Conservation (phyloP, 768 basidiomycete genomes). For the Gloeopeniophorella convolvens region DNA sequence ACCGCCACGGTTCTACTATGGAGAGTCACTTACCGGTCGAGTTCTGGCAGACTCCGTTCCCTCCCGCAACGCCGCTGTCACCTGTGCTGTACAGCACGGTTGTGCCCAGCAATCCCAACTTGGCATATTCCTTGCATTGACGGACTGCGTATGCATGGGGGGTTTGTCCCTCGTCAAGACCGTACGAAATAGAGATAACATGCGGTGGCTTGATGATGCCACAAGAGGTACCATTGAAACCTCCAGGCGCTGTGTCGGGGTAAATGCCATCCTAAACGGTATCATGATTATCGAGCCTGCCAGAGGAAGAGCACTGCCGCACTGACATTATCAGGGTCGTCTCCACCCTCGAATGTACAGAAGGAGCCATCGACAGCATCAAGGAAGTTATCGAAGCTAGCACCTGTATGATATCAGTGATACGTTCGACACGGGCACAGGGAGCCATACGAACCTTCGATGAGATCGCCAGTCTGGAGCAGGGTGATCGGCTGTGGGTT, state of each 20-base stretch:
- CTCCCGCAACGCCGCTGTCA: conserved; percentile 39
- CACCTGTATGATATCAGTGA: no score
- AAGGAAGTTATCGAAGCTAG: no score
- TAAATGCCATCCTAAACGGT: conserved; percentile 31
- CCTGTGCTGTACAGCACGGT: conserved; percentile 41
- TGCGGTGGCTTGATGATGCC: conserved; percentile 31
- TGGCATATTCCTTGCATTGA: conserved; percentile 42
- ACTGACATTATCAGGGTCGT: conserved; percentile 2
- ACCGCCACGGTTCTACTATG: no score
- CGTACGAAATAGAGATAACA: conserved; percentile 39
- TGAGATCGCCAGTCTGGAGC: conserved; percentile 35
- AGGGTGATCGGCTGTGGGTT: conserved; percentile 31
- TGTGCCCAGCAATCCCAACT: conserved; percentile 36
- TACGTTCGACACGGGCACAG: not conserved
- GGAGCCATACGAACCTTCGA: not conserved
- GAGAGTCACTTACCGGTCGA: conserved; percentile 25
- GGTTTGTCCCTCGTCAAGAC: conserved; percentile 31
- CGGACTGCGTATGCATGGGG: conserved; percentile 33
- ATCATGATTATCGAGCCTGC: not conserved
- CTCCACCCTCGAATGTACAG: no score
- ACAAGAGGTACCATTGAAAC: conserved; percentile 30
- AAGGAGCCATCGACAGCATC: no score
- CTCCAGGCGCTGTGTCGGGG: conserved; percentile 35
- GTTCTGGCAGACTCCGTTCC: conserved; percentile 28
- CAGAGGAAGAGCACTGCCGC: no score